Conservation (phyloP, 306 rosid genomes). For the Corylus heterophylla region DNA sequence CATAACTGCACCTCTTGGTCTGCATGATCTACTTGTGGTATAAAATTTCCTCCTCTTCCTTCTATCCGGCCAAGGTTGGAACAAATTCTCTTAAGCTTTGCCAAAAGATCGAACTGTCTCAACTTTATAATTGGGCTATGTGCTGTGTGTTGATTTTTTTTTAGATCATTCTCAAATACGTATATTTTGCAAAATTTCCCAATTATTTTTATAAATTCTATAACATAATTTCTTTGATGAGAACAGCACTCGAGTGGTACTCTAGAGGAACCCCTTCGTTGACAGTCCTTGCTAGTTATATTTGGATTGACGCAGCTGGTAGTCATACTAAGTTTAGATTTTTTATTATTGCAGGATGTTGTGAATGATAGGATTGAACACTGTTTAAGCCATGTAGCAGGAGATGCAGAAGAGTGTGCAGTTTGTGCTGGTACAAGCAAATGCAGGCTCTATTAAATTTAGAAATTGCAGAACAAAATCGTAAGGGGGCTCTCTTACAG, state of each 20-base stretch:
- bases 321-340: slow-evolving; percentile 25
- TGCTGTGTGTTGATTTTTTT: neutral
- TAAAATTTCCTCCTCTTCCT: slow-evolving; percentile 16
- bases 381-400: slow-evolving; percentile 74
- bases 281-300: neutral
- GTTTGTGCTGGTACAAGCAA: slow-evolving; percentile 85
- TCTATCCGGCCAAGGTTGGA: neutral
- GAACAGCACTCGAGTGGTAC: neutral
- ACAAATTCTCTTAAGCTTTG: slow-evolving; percentile 6
- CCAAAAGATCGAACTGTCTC: neutral
- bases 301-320: neutral
- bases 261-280: neutral
- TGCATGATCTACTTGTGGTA: slow-evolving; percentile 84
- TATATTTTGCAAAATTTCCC: neutral
- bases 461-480: slow-evolving; percentile 4
- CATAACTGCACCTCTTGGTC: slow-evolving; percentile 88
- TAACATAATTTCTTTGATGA: neutral
- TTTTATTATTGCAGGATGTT: slow-evolving; percentile 67
- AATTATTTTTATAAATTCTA: neutral
- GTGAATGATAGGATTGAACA: slow-evolving; percentile 74
- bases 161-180: neutral
- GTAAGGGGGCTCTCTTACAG: neutral
- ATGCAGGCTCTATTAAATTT: slow-evolving; percentile 57
- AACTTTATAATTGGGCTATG: neutral
- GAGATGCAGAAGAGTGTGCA: slow-evolving; percentile 74